Conservation (phyloP, 169 alveolate genomes). For the Babesia bigemina region DNA sequence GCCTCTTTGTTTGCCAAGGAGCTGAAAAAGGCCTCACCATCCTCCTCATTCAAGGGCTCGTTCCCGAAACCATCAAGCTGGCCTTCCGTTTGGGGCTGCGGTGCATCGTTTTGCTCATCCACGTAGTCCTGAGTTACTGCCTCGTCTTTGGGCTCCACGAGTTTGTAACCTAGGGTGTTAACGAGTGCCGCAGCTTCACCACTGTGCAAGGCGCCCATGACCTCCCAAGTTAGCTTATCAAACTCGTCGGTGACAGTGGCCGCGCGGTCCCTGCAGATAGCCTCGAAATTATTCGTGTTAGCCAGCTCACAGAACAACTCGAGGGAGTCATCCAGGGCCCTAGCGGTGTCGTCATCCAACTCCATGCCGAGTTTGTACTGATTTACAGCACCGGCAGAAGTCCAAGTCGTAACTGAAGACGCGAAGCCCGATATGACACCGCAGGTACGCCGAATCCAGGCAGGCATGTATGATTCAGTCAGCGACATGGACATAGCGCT, state of each 20-base stretch:
- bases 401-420: constrained; percentile 51
- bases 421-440: constrained; percentile 65
- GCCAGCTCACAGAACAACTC: constrained; percentile 43
- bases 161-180: constrained; percentile 32
- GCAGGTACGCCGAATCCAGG: constrained; percentile 39
- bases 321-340: constrained; percentile 40
- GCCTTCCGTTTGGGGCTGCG: background rate
- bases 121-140: background rate
- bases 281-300: constrained; percentile 20
- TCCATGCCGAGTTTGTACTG: constrained; percentile 35
- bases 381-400: constrained; percentile 32
- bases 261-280: constrained; percentile 27
- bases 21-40: constrained; percentile 63
- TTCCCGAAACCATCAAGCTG: background rate
- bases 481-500: constrained; percentile 21
- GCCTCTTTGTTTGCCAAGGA: constrained; percentile 22
- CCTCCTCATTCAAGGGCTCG: constrained; percentile 39
- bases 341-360: constrained; percentile 32
- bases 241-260: constrained; percentile 51
- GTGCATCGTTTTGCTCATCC: background rate
- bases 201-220: constrained; percentile 35
- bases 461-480: constrained; percentile 49
- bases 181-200: constrained; percentile 24
- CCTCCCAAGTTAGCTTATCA: constrained; percentile 70
- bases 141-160: background rate